Evolutionary conservation across 768 basidiomycete genomes (phyloP).

Genomic region (Daedalea quercina): DNA sequence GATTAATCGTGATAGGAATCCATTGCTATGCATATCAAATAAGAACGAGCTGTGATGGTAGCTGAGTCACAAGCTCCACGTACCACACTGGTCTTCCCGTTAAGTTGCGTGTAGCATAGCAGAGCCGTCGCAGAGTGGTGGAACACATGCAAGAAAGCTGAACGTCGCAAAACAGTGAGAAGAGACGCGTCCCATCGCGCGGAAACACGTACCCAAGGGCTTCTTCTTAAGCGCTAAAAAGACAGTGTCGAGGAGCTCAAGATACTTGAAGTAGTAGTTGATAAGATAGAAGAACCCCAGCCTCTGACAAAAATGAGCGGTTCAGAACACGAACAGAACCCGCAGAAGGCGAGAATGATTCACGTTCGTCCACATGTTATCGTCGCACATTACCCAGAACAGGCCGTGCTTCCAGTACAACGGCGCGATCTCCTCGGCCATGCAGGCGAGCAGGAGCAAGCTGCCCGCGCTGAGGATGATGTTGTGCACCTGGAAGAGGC

Average conservation of each 20-base stretch:
- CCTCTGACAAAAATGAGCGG: conserved; percentile 38
- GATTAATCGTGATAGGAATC: conserved; percentile 89
- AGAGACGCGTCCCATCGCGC: neutral
- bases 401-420: conserved; percentile 64
- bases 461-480: conserved; percentile 81
- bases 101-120: conserved; percentile 89
- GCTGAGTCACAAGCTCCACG: conserved; percentile 27
- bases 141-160: conserved; percentile 95
- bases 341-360: conserved; percentile 24
- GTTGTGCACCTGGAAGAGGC: conserved; percentile 88
- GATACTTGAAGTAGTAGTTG: conserved; percentile 98
- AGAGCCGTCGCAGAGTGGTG: conserved; percentile 98
- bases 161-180: neutral
- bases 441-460: conserved; percentile 75
- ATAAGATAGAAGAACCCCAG: conserved; percentile 97
- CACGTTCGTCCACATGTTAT: conserved; percentile 81
- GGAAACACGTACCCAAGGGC: conserved; percentile 67
- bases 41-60: neutral
- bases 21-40: conserved; percentile 61
- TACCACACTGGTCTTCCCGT: conserved; percentile 91
- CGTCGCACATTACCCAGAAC: conserved; percentile 73
- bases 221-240: conserved; percentile 99
- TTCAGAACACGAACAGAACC: conserved; percentile 1
- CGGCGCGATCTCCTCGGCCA: conserved; percentile 88
- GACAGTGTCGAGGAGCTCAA: conserved; percentile 93